Percentiles rank a stretch among this genome's conserved stretches.
These are phyloP conservation scores for Tulasnella calospora DNA, from an alignment of 768 basidiomycete species.

Conservation along the genomic window DNA sequence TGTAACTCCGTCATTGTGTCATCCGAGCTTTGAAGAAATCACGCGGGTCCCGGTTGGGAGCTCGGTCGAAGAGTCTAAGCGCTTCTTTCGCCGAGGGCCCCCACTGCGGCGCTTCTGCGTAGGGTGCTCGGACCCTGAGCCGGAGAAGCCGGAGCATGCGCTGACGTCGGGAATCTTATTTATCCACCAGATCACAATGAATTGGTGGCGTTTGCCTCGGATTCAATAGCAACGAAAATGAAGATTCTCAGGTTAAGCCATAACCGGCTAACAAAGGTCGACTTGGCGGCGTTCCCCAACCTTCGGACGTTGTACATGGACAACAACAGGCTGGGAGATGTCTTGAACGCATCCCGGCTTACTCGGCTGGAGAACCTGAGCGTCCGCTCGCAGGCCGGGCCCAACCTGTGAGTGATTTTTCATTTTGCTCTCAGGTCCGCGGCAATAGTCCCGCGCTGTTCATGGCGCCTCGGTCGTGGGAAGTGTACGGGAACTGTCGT, in stretches of 20 bases:
- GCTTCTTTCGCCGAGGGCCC: slow-evolving; percentile 11
- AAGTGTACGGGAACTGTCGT: neutral
- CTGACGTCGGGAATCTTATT: neutral
- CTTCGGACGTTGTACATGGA: slow-evolving; percentile 91
- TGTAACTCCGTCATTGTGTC: slow-evolving; percentile 38
- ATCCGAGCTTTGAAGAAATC: neutral
- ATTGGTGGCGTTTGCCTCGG: slow-evolving; percentile 47
- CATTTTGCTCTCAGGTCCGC: neutral
- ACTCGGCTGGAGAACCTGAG: slow-evolving; percentile 83
- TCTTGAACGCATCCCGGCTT: slow-evolving; percentile 46
- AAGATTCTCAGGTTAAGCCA: slow-evolving; percentile 81
- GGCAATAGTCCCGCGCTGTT: neutral
- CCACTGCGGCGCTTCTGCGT: no score
- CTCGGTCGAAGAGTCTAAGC: neutral
- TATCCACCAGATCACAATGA: slow-evolving; percentile 61
- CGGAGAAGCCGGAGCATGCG: neutral
- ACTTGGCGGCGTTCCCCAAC: slow-evolving; percentile 55
- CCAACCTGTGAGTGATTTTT: slow-evolving; percentile 58
- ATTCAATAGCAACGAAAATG: slow-evolving; percentile 53
- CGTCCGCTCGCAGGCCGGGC: slow-evolving; percentile 79
- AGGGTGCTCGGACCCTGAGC: slow-evolving; percentile 6
- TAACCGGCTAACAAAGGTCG: slow-evolving; percentile 60
- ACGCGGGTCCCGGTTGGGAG: neutral
- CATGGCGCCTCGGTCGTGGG: neutral
- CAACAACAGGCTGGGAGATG: slow-evolving; percentile 51